Percentiles rank a stretch among this genome's conserved stretches.
Evolutionary conservation across 345 rosid genomes (phyloP).

Genomic region (Salix purpurea): DNA sequence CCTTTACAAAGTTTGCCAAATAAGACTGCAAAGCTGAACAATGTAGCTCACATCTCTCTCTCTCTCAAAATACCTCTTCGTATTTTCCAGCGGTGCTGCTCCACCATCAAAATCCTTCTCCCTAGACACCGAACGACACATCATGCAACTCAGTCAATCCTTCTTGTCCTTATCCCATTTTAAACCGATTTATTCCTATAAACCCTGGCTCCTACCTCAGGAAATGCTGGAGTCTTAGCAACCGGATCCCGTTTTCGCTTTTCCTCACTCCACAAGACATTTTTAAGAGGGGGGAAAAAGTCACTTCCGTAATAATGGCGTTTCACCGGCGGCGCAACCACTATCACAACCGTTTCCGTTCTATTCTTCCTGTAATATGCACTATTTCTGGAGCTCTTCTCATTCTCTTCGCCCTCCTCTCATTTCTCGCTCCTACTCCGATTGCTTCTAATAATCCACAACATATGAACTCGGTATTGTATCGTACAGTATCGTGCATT

Average conservation of each 20-base stretch:
- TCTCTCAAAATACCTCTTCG: too few relatives aligned
- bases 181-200: not conserved
- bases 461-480: constrained; percentile 34
- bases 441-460: constrained; percentile 42
- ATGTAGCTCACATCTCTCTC: too few relatives aligned
- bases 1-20: too few relatives aligned
- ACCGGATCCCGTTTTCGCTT: not conserved
- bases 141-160: not conserved
- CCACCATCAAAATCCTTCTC: not conserved
- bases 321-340: constrained; percentile 65
- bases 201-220: not conserved
- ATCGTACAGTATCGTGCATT: not conserved
- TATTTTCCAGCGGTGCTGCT: not conserved
- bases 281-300: not conserved
- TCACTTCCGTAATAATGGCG: constrained; percentile 40
- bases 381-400: constrained; percentile 56
- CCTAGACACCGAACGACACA: not conserved
- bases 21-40: too few relatives aligned
- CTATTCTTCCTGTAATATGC: constrained; percentile 44
- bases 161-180: not conserved
- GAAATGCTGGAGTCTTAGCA: not conserved
- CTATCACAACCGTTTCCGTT: constrained; percentile 49
- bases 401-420: constrained; percentile 59
- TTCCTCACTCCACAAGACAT: not conserved
- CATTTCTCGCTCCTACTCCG: constrained; percentile 69